Evolutionary conservation across 179 eudicot species (phyloP).

Genomic region (Gypsophila paniculata): DNA sequence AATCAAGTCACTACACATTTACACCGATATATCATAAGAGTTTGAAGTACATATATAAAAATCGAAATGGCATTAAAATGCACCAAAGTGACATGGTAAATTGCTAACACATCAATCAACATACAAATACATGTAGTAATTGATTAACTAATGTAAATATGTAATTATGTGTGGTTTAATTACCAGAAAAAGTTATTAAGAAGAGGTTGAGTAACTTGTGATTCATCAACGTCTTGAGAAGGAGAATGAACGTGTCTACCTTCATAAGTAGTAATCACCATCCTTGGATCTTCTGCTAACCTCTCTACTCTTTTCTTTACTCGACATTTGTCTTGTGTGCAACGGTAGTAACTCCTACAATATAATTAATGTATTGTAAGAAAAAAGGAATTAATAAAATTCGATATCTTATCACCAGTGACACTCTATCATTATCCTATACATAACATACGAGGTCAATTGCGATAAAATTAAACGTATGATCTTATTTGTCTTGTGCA

Average conservation of each 20-base stretch:
- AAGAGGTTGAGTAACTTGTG: conserved; percentile 34
- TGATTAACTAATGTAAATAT: neutral
- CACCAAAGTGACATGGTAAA: neutral
- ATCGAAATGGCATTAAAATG: neutral
- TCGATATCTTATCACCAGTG: too few species aligned
- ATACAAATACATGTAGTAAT: neutral
- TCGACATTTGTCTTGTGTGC: conserved; percentile 76
- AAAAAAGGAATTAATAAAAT: too few species aligned
- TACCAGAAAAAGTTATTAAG: conserved; percentile 58
- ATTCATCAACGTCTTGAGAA: conserved; percentile 52
- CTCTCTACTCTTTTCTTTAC: conserved; percentile 81
- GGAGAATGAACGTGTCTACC: conserved; percentile 77
- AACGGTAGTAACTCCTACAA: conserved; percentile 75
- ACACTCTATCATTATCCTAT: too few species aligned
- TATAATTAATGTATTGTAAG: too few species aligned
- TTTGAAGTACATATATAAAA: neutral
- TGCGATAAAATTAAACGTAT: too few species aligned
- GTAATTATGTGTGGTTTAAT: neutral
- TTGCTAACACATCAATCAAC: neutral
- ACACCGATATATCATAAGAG: neutral
- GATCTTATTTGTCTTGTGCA: too few species aligned
- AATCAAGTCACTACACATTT: neutral
- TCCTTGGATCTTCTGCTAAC: conserved; percentile 79
- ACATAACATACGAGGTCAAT: too few species aligned
- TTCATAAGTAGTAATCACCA: conserved; percentile 84